Conservation (phyloP, 441 rosid genomes). For the Corymbia citriodora region DNA sequence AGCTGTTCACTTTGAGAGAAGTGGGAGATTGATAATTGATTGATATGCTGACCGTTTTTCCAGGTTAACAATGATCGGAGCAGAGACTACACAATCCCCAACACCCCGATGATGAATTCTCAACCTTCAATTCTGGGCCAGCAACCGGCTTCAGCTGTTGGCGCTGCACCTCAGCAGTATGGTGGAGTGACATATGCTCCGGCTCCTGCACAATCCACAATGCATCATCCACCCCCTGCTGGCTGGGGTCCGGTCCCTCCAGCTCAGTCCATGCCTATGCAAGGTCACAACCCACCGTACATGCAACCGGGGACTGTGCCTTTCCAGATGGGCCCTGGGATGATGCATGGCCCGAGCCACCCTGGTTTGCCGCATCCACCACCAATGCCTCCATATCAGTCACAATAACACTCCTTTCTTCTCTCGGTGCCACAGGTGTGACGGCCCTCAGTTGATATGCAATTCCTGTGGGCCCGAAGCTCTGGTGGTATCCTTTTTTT, state of each 20-base stretch:
- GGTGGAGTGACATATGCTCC: slow-evolving; percentile 30
- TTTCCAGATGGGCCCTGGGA: slow-evolving; percentile 42
- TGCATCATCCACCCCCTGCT: slow-evolving; percentile 40
- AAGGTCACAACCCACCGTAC: slow-evolving; percentile 51
- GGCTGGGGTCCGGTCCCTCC: slow-evolving; percentile 57
- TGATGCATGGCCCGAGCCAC: slow-evolving; percentile 49
- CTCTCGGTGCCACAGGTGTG: not conserved
- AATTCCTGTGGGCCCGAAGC: not conserved
- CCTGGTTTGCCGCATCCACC: slow-evolving; percentile 21
- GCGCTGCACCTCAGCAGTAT: slow-evolving; percentile 34
- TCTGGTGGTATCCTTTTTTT: not conserved
- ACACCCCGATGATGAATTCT: slow-evolving; percentile 37
- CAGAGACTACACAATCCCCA: slow-evolving; percentile 80
- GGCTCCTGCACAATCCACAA: slow-evolving; percentile 19
- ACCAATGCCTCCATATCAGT: slow-evolving; percentile 30
- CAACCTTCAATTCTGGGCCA: slow-evolving; percentile 71
- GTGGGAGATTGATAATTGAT: not conserved
- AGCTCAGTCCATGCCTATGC: slow-evolving; percentile 48
- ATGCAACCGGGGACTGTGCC: slow-evolving; percentile 42
- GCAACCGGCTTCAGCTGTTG: slow-evolving; percentile 47
- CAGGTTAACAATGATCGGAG: slow-evolving; percentile 95
- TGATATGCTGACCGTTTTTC: not conserved
- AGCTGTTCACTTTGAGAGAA: not conserved
- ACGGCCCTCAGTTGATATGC: not conserved
- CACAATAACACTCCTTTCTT: not conserved